phyloP scores from a whole-genome alignment of 768 basidiomycete genomes.

The Trametes cubensis region DNA sequence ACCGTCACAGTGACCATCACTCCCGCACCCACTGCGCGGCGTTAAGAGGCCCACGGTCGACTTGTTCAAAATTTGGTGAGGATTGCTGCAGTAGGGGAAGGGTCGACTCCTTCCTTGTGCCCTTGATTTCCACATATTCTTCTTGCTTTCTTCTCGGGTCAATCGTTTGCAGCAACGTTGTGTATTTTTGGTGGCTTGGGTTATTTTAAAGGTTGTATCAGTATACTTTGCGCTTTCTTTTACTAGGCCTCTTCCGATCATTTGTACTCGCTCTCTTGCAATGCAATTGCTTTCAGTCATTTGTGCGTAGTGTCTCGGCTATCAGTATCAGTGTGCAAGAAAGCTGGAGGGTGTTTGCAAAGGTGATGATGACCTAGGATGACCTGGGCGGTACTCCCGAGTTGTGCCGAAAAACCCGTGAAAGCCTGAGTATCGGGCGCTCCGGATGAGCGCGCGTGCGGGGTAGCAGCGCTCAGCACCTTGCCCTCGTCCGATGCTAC shows the following conservation, averaged over 20 bases:
- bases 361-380: too few species aligned
- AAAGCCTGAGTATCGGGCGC: not conserved
- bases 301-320: too few species aligned
- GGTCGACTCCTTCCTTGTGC: conserved; percentile 14
- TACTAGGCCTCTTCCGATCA: not conserved
- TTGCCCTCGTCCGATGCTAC: too few species aligned
- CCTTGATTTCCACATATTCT: not conserved
- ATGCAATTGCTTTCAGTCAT: not conserved
- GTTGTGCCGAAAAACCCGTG: not conserved
- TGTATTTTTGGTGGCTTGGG: conserved; percentile 3
- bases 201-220: conserved; percentile 18
- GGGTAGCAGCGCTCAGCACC: not conserved
- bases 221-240: conserved; percentile 2
- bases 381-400: conserved; percentile 7
- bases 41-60: not conserved
- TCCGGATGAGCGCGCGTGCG: not conserved
- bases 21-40: conserved; percentile 12
- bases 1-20: conserved; percentile 22
- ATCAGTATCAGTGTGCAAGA: not conserved
- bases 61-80: conserved; percentile 7
- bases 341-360: not conserved
- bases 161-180: conserved; percentile 12
- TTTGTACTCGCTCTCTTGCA: conserved; percentile 4
- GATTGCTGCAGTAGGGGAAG: conserved; percentile 19
- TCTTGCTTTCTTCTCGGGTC: conserved; percentile 1